Conservation (phyloP, 805 yeast species). For the Candida nemodendra region DNA sequence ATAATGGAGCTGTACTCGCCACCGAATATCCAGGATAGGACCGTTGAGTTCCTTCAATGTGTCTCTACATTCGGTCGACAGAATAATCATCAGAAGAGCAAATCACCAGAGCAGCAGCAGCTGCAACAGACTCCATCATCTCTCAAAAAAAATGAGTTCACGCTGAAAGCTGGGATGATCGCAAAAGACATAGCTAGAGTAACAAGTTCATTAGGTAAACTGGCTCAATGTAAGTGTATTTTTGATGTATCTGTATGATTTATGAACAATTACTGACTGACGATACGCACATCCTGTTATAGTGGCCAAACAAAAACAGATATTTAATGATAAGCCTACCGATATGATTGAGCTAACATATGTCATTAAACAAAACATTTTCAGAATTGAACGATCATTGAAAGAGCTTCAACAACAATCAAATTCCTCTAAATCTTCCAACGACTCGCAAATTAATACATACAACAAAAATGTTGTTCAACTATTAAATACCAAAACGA, state of each 20-base stretch:
- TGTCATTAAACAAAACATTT: conserved; percentile 82
- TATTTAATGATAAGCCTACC: conserved; percentile 91
- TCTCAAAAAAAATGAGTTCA: conserved; percentile 57
- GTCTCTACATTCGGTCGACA: conserved; percentile 72
- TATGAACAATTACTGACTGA: background rate
- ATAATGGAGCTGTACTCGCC: conserved; percentile 30
- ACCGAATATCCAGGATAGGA: conserved; percentile 67
- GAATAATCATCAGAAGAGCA: conserved; percentile 31
- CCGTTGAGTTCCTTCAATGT: conserved; percentile 90
- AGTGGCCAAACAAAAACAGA: conserved; percentile 83
- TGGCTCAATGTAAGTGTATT: conserved; percentile 52
- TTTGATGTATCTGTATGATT: background rate
- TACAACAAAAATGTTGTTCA: conserved; percentile 87
- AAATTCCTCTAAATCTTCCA: conserved; percentile 35
- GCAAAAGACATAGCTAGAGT: conserved; percentile 89
- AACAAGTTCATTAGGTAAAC: conserved; percentile 73
- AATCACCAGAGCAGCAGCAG: conserved; percentile 23
- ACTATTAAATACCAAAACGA: conserved; percentile 82
- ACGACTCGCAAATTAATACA: conserved; percentile 63
- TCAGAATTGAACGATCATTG: conserved; percentile 71
- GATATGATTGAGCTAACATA: conserved; percentile 91
- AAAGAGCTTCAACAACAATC: conserved; percentile 57
- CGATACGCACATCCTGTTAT: conserved; percentile 4
- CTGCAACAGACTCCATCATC: conserved; percentile 19
- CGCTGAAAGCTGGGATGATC: conserved; percentile 68